These are phyloP conservation scores for Leucocoprinus gongylophorus DNA, from an alignment of 1,284 basidiomycete species.

Conservation along the genomic window DNA sequence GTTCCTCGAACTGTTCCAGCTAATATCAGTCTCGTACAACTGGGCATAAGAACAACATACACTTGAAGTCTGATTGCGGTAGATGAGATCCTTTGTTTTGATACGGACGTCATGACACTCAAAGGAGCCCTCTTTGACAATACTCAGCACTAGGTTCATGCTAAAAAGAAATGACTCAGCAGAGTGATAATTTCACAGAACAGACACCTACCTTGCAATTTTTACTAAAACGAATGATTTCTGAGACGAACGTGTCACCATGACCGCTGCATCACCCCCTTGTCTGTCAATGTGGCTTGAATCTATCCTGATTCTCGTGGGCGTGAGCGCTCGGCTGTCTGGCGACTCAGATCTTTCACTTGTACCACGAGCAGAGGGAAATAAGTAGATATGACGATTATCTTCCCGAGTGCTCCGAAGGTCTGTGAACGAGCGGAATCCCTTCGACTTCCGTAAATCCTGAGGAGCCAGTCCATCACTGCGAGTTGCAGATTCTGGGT, in stretches of 20 bases:
- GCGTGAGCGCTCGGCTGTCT: neutral
- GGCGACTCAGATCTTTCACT: slow-evolving; percentile 15
- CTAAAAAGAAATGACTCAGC: slow-evolving; percentile 27
- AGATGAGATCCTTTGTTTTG: slow-evolving; percentile 68
- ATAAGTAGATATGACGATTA: slow-evolving; percentile 18
- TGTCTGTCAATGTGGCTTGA: neutral
- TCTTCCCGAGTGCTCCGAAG: slow-evolving; percentile 43
- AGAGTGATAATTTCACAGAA: neutral
- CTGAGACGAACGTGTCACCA: slow-evolving; percentile 70
- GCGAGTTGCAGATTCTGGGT: slow-evolving; percentile 15
- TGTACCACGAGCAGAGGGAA: slow-evolving; percentile 14
- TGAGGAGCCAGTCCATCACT: slow-evolving; percentile 24
- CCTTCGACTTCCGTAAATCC: slow-evolving; percentile 41
- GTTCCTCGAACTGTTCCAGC: slow-evolving; percentile 65
- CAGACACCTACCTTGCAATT: slow-evolving; percentile 55
- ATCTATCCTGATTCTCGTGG: neutral
- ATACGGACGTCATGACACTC: slow-evolving; percentile 69
- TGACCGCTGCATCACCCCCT: slow-evolving; percentile 57
- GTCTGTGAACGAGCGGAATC: slow-evolving; percentile 67
- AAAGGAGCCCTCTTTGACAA: slow-evolving; percentile 66
- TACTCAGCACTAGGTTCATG: slow-evolving; percentile 59
- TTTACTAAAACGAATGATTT: slow-evolving; percentile 82
- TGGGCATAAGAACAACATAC: slow-evolving; percentile 37
- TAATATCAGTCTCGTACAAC: slow-evolving; percentile 1
- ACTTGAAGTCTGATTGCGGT: slow-evolving; percentile 84